These are phyloP conservation scores for Candida verbasci DNA, from an alignment of 805 yeast species.

Conservation along the genomic window DNA sequence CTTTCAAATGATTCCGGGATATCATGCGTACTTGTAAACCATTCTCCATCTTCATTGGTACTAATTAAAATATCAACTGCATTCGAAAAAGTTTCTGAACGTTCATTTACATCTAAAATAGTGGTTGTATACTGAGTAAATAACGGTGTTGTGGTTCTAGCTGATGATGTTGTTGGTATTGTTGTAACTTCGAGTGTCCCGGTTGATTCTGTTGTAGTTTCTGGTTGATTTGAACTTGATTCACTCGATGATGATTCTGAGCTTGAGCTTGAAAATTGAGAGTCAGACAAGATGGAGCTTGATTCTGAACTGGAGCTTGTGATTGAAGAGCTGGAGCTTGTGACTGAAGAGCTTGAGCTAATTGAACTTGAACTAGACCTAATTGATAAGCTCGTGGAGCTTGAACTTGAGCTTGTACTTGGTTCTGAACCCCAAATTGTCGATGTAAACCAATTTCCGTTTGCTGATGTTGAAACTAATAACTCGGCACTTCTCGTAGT, in stretches of 20 bases:
- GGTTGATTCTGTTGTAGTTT: slow-evolving; percentile 2
- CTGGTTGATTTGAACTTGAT: background rate
- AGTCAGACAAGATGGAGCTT: too few relatives aligned
- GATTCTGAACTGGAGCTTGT: too few relatives aligned
- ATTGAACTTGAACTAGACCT: background rate
- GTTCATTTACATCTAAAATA: background rate
- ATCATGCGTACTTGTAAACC: background rate
- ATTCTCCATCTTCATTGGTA: background rate
- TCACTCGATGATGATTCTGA: too few relatives aligned
- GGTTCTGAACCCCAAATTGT: background rate
- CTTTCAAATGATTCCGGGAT: background rate
- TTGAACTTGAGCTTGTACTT: background rate
- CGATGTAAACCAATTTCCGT: background rate
- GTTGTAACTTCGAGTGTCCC: slow-evolving; percentile 4
- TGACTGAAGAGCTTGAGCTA: background rate
- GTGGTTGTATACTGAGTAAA: slow-evolving; percentile 1
- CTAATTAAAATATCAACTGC: slow-evolving; percentile 5
- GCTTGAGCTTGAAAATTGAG: too few relatives aligned
- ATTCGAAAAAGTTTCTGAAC: background rate
- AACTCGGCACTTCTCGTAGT: background rate
- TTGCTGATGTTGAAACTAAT: background rate
- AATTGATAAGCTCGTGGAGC: background rate
- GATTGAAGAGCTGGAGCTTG: too few relatives aligned
- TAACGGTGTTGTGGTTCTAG: background rate
- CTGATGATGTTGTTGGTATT: background rate